A percentile compares a stretch with the other conserved stretches of the same genome.
These are phyloP conservation scores for Wickerhamiella hasegawae DNA, from an alignment of 805 yeast species.

Conservation along the genomic window DNA sequence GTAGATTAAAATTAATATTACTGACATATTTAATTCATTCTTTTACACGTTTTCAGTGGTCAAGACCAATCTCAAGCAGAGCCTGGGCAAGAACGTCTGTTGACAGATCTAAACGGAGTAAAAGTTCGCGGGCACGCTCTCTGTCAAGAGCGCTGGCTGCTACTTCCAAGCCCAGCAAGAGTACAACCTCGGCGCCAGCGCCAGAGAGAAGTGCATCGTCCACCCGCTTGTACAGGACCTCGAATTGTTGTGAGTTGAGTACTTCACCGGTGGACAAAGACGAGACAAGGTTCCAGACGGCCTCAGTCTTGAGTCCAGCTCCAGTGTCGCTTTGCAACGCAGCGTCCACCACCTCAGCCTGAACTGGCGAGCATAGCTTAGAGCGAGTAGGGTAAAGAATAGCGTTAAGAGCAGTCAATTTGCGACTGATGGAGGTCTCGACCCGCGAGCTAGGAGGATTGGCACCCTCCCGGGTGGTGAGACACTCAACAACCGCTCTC, in stretches of 20 bases:
- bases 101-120: too few species aligned
- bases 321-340: not conserved
- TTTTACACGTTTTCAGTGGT: too few species aligned
- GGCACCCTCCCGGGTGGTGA: not conserved
- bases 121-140: too few species aligned
- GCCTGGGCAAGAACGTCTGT: not conserved
- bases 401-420: not conserved
- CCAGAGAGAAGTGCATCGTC: not conserved
- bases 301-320: not conserved
- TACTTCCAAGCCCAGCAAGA: not conserved
- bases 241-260: not conserved
- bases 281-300: not conserved
- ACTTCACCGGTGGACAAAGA: not conserved
- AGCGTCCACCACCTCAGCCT: not conserved
- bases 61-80: not conserved
- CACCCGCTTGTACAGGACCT: not conserved
- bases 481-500: constrained; percentile 12
- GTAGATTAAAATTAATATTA: too few species aligned
- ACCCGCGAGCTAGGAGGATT: not conserved
- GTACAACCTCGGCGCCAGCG: not conserved
- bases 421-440: not conserved
- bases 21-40: too few species aligned
- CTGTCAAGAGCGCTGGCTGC: not conserved
- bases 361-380: not conserved
- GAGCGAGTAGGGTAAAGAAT: not conserved